Evolutionary conservation across 345 rosid genomes (phyloP).

Genomic region (Nasturtium officinale): DNA sequence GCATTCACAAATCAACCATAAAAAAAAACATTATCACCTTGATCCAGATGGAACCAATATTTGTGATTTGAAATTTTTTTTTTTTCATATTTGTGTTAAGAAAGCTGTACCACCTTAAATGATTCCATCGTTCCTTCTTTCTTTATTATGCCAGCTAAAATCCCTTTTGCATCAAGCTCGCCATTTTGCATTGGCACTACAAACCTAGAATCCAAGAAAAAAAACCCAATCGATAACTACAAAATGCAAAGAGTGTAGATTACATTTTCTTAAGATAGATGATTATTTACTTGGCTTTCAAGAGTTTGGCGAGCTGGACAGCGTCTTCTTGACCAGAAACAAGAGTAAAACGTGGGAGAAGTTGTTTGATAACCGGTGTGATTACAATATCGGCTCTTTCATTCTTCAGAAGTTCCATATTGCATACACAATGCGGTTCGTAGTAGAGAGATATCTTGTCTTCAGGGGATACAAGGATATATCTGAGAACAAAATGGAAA

Average conservation of each 20-base stretch:
- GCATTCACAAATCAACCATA: constrained; percentile 25
- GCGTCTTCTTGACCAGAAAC: constrained; percentile 99
- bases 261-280: constrained; percentile 15
- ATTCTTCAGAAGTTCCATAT: constrained; percentile 56
- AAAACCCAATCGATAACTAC: neutral
- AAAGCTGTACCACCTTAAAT: constrained; percentile 76
- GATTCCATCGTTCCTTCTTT: constrained; percentile 79
- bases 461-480: constrained; percentile 58
- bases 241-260: constrained; percentile 17
- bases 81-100: neutral
- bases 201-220: constrained; percentile 51
- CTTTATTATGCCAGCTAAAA: constrained; percentile 60
- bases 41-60: neutral
- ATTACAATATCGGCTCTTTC: constrained; percentile 80
- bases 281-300: constrained; percentile 68
- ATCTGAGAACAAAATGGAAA: constrained; percentile 44
- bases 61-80: neutral
- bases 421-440: constrained; percentile 86
- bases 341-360: constrained; percentile 81
- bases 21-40: neutral
- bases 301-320: constrained; percentile 73
- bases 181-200: constrained; percentile 89
- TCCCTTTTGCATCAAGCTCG: constrained; percentile 80
- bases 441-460: constrained; percentile 74
- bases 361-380: constrained; percentile 90